Percentiles rank a stretch among this genome's conserved stretches.
phyloP scores from a whole-genome alignment of 2,329 filamentous ascomycete species.

The Amylocarpus encephaloides region DNA sequence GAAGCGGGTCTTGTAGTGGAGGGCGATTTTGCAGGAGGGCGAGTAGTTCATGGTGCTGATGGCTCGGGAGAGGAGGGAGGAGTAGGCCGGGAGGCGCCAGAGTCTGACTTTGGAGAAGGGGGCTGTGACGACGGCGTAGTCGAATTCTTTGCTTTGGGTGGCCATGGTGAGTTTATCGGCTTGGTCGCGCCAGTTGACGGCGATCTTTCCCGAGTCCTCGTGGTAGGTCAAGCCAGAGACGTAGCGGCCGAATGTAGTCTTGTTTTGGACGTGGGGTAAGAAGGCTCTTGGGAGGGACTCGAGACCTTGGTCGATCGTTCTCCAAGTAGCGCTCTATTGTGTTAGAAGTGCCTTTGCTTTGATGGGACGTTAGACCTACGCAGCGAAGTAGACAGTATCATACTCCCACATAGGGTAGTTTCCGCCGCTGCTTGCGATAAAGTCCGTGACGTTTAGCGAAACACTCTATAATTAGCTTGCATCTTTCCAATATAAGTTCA shows the following conservation, averaged over 20 bases:
- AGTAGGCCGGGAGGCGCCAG: conserved; percentile 29
- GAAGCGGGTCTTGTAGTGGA: conserved; percentile 62
- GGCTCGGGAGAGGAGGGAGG: conserved; percentile 39
- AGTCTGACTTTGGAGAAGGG: conserved; percentile 29
- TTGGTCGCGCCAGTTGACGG: conserved; percentile 47
- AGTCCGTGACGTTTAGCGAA: conserved; percentile 6
- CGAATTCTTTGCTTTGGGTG: conserved; percentile 17
- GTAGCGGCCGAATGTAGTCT: conserved; percentile 49
- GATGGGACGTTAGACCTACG: neutral
- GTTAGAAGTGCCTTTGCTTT: neutral
- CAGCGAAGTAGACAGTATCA: conserved; percentile 21
- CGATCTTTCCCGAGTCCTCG: conserved; percentile 44
- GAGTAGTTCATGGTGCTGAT: conserved; percentile 42
- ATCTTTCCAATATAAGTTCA: conserved; percentile 37
- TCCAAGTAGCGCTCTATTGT: conserved; percentile 9
- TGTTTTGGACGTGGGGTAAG: conserved; percentile 51
- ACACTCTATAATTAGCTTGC: conserved; percentile 6
- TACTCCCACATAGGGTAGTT: conserved; percentile 31
- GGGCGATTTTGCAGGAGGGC: conserved; percentile 51
- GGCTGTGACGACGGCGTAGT: conserved; percentile 22
- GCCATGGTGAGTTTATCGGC: conserved; percentile 21
- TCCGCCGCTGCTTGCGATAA: conserved; percentile 17
- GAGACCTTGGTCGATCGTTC: conserved; percentile 36
- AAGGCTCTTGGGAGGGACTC: conserved; percentile 57
- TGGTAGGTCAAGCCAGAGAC: conserved; percentile 52